phyloP scores from a whole-genome alignment of 495 filamentous ascomycete genomes.

The Hypoxylon crocopeplum region DNA sequence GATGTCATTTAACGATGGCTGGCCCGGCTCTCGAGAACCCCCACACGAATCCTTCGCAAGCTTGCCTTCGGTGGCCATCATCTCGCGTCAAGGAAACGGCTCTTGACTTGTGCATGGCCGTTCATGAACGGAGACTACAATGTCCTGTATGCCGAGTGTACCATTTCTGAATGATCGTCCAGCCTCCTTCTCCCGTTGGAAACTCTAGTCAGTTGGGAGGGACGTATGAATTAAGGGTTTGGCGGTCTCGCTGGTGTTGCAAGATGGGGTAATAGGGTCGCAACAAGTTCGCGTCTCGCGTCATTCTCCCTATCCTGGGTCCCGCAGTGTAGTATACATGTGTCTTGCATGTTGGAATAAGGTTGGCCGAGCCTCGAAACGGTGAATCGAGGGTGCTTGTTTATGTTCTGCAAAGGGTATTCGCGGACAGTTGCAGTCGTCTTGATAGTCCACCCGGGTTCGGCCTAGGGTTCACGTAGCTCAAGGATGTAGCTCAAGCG shows the following conservation, averaged over 20 bases:
- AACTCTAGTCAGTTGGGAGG: background rate
- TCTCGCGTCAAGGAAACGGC: background rate
- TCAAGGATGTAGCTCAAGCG: background rate
- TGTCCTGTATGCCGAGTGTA: slow-evolving; percentile 3
- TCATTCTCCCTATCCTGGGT: background rate
- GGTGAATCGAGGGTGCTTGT: background rate
- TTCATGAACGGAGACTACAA: background rate
- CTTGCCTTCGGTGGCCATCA: background rate
- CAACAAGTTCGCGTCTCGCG: background rate
- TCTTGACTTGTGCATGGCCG: slow-evolving; percentile 1
- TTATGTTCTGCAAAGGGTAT: background rate
- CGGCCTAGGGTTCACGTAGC: background rate
- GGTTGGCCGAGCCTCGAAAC: slow-evolving; percentile 6
- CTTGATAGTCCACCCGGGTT: background rate
- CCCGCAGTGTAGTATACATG: background rate
- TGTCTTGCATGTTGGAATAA: slow-evolving; percentile 15
- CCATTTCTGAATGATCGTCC: slow-evolving; percentile 20
- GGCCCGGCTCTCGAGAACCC: background rate
- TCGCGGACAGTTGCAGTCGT: background rate
- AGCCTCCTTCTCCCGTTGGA: background rate
- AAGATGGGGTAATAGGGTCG: background rate
- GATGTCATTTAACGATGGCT: slow-evolving; percentile 6
- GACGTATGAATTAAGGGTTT: background rate
- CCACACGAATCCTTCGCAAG: slow-evolving; percentile 8
- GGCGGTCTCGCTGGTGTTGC: background rate